Conservation (phyloP, 331 rosid genomes). For the Pyrus hybrid region DNA sequence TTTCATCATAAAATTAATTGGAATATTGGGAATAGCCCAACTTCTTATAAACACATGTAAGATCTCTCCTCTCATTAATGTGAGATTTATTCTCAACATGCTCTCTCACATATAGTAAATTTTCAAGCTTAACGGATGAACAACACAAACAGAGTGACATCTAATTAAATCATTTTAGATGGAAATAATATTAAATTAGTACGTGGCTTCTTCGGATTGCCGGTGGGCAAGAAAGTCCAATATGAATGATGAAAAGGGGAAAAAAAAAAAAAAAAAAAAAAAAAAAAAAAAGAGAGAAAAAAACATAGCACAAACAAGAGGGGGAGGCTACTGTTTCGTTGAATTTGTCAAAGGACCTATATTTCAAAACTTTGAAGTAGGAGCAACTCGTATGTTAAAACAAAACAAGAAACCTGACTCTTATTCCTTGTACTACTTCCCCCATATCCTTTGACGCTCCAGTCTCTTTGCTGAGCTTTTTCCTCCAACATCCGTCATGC, state of each 20-base stretch:
- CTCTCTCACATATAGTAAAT: accelerated
- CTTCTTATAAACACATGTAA: no score
- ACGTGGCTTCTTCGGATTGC: neutral
- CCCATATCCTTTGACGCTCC: neutral
- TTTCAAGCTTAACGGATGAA: accelerated
- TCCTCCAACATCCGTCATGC: neutral
- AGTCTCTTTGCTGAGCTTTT: neutral
- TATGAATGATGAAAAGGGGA: no score
- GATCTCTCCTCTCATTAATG: accelerated
- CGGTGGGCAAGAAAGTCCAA: neutral
- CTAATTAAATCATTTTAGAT: no score
- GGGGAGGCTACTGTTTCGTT: neutral
- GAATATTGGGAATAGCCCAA: accelerated
- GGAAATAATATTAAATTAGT: neutral
- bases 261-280: no score
- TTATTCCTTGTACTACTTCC: neutral
- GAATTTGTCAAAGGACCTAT: neutral
- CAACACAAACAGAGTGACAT: no score
- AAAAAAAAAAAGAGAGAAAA: neutral
- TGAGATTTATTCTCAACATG: no score
- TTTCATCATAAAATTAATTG: accelerated
- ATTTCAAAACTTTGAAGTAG: neutral
- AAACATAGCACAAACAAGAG: neutral
- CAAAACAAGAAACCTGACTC: neutral
- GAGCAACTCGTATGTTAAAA: neutral